Evolutionary conservation across 1,284 basidiomycete genomes (phyloP).

Genomic region (Anthracocystis walkeri): DNA sequence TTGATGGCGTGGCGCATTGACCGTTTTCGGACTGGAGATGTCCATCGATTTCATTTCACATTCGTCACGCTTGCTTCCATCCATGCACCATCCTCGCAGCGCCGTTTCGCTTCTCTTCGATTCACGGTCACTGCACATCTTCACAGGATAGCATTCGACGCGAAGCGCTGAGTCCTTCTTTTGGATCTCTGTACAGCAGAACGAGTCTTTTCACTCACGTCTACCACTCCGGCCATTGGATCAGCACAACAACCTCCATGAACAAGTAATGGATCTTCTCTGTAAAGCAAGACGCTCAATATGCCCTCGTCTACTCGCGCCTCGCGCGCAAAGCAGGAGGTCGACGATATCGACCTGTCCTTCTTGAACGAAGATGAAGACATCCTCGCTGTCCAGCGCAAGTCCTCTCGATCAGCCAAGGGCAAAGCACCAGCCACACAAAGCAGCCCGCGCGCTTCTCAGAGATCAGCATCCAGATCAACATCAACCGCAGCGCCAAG

Average conservation of each 20-base stretch:
- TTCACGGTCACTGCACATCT: background rate
- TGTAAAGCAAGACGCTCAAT: background rate
- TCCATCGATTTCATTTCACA: background rate
- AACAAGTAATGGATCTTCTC: background rate
- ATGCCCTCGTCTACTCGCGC: conserved; percentile 20
- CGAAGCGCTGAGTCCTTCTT: background rate
- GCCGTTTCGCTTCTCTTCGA: background rate
- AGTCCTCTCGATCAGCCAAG: background rate
- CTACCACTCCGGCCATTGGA: background rate
- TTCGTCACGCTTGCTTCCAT: background rate
- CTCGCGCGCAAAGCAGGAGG: conserved; percentile 9
- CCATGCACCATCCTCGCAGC: background rate
- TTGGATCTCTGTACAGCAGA: background rate
- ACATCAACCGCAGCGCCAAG: conserved; percentile 5
- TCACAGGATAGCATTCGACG: background rate
- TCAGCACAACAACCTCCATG: background rate
- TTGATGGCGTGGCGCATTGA: conserved; percentile 7
- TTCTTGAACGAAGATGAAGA: conserved; percentile 38
- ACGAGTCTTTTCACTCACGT: background rate
- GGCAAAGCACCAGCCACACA: conserved; percentile 5
- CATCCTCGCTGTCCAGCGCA: conserved; percentile 17
- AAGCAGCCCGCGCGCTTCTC: background rate
- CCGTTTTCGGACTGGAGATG: background rate
- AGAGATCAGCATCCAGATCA: conserved; percentile 3
- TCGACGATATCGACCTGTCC: conserved; percentile 32